These are phyloP conservation scores for Phytophthora palmivora DNA, from an alignment of 352 stramenopile species.

Conservation along the genomic window DNA sequence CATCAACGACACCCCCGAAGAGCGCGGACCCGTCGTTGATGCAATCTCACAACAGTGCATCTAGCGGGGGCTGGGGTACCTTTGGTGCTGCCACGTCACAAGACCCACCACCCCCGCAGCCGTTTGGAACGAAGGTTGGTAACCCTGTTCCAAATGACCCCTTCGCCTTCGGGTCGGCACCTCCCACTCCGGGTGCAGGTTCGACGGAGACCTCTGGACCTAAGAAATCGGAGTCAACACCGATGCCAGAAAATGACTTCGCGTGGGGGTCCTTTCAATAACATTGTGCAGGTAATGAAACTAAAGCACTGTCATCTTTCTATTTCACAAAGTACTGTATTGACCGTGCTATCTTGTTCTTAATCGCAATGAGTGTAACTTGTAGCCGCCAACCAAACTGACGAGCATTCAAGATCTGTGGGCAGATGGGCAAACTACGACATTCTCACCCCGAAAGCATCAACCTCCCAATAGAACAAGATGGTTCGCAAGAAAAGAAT, in stretches of 20 bases:
- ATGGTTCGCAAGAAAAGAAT: too few species aligned
- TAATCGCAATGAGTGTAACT: too few species aligned
- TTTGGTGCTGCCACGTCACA: constrained; percentile 21
- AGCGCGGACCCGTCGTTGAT: constrained; percentile 18
- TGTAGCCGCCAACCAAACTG: too few species aligned
- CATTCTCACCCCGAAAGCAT: too few species aligned
- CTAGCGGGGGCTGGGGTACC: constrained; percentile 27
- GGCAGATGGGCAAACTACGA: too few species aligned
- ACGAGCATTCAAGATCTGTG: too few species aligned
- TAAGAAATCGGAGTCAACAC: constrained; percentile 13
- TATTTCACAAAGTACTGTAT: too few species aligned
- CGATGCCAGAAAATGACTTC: constrained; percentile 25
- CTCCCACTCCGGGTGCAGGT: constrained; percentile 1
- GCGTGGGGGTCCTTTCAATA: constrained; percentile 39
- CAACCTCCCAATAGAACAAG: too few species aligned
- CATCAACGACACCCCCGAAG: constrained; percentile 31
- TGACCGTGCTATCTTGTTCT: too few species aligned
- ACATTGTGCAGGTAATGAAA: not conserved
- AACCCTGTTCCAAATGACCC: constrained; percentile 19
- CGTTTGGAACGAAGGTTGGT: constrained; percentile 16
- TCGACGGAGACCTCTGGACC: not conserved
- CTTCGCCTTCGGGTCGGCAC: constrained; percentile 21
- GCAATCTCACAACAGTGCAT: constrained; percentile 27
- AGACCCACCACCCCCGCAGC: constrained; percentile 22
- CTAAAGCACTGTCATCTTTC: too few species aligned